Base-by-base conservation (phyloP, 495 filamentous ascomycete genomes). In the Pseudotulostoma volvatum region DNA sequence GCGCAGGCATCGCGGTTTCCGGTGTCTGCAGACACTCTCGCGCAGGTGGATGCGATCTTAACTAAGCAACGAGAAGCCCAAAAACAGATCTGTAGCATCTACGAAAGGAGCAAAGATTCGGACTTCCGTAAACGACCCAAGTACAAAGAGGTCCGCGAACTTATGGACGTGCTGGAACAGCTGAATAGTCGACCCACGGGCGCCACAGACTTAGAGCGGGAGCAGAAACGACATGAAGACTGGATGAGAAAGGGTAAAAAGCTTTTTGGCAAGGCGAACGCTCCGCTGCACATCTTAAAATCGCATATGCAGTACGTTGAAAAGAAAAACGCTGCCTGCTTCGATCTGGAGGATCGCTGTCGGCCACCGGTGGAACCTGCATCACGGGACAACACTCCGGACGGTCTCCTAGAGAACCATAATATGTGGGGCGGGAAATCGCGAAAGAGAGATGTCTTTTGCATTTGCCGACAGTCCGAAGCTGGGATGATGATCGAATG, bases 401-500 rank as follows among this genome's bases (percentile, higher is more conserved):
- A 74, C 16, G 78, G 79, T 9, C 59, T 71, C 9, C 69, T 77
- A 9, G 67, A 68, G 31, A 65, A 63, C 36, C 57, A 54, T 32
- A 51, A 42, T 16, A 63, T 48, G 63, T 64, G 49, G 68, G 63
- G 60, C 38, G 58, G 54, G 20, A 66, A 67, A 38, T 70, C 68
- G 36, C 54, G 56, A 23, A 63, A 66, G 38, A 67, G 82, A 31
- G 87, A 95, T 55, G 87, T 95, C 2, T 99, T 96, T 57, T 99
- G 90, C 59, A 93, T 99, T 48, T 99, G 90, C 58, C 77, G 90
- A 39, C 78, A 77, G 42, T 76, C 79, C 13, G 90, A 99, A 55
- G 84, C 88, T 25, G 90, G 90, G 16, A 88, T 95, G 81, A 99
- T 99, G 90, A 94, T 99, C 46, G 90, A 99, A 54, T 99, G 90